phyloP scores from a whole-genome alignment of 306 rosid genomes.

The Potentilla sterilis region DNA sequence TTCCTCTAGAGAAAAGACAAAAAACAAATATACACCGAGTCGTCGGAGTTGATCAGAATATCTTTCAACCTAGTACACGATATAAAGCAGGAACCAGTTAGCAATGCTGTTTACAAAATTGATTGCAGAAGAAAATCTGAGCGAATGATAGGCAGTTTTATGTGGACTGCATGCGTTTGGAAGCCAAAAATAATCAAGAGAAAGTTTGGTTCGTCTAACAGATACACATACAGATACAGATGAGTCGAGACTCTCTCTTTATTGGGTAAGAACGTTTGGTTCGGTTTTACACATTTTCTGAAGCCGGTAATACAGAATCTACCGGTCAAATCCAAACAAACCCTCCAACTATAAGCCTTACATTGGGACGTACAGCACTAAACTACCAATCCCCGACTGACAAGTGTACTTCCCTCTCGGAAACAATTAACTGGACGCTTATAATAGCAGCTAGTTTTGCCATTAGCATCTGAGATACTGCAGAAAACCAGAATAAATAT shows the following conservation, averaged over 20 bases:
- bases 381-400: background rate
- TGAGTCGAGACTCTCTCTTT: background rate
- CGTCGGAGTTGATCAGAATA: background rate
- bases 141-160: conserved; percentile 17
- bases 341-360: conserved; percentile 20
- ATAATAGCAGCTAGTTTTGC: background rate
- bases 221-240: background rate
- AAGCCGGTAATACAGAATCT: conserved; percentile 31
- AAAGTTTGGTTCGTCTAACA: conserved; percentile 38
- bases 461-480: background rate
- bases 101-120: background rate
- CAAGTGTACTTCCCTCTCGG: conserved; percentile 6
- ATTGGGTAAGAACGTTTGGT: conserved; percentile 36
- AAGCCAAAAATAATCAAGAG: conserved; percentile 6
- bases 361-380: background rate
- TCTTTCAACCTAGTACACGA: conserved; percentile 3
- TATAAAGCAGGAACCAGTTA: background rate
- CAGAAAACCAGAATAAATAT: background rate
- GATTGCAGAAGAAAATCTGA: background rate
- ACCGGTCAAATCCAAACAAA: conserved; percentile 40
- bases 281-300: conserved; percentile 6
- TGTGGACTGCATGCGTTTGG: background rate
- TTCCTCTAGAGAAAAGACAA: no score
- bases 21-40: no score
- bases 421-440: background rate